Evolutionary conservation across 2,329 filamentous ascomycete genomes (phyloP).

Genomic region (Cladosporium sp.): DNA sequence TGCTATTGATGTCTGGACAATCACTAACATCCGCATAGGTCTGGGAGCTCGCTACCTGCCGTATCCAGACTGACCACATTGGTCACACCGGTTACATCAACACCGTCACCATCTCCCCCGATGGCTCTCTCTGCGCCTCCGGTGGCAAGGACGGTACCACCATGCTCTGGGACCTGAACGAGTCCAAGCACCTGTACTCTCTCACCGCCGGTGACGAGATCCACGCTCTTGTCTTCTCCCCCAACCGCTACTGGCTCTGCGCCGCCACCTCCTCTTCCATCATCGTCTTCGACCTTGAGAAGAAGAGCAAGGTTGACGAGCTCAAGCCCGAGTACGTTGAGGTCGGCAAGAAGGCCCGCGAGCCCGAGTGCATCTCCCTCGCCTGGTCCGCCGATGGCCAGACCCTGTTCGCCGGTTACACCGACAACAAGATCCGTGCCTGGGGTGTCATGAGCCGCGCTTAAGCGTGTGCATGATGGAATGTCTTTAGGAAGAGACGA

Average conservation of each 20-base stretch:
- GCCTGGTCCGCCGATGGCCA: slow-evolving; percentile 98
- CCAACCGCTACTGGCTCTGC: slow-evolving; percentile 99
- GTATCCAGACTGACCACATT: slow-evolving; percentile 99
- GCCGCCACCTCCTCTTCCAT: slow-evolving; percentile 95
- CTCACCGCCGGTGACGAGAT: slow-evolving; percentile 99
- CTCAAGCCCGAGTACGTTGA: slow-evolving; percentile 97
- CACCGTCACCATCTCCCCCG: slow-evolving; percentile 99
- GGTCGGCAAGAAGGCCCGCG: slow-evolving; percentile 97
- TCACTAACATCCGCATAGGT: slow-evolving; percentile 56
- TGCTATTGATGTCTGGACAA: not conserved
- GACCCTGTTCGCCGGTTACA: slow-evolving; percentile 99
- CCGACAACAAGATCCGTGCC: slow-evolving; percentile 97
- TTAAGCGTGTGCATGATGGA: slow-evolving; percentile 24
- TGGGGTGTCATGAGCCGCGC: slow-evolving; percentile 96
- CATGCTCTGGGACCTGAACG: slow-evolving; percentile 99
- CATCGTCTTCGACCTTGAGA: slow-evolving; percentile 99
- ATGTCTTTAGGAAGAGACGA: not conserved
- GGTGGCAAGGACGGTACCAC: slow-evolving; percentile 99
- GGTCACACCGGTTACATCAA: slow-evolving; percentile 99
- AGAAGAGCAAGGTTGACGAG: slow-evolving; percentile 99
- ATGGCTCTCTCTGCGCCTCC: slow-evolving; percentile 97
- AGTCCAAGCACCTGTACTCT: slow-evolving; percentile 99
- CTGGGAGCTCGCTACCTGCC: slow-evolving; percentile 99
- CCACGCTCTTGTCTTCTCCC: slow-evolving; percentile 99
- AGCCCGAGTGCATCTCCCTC: slow-evolving; percentile 96